These are phyloP conservation scores for Eucalyptus cloeziana DNA, from an alignment of 345 rosid genomes.

Conservation along the genomic window DNA sequence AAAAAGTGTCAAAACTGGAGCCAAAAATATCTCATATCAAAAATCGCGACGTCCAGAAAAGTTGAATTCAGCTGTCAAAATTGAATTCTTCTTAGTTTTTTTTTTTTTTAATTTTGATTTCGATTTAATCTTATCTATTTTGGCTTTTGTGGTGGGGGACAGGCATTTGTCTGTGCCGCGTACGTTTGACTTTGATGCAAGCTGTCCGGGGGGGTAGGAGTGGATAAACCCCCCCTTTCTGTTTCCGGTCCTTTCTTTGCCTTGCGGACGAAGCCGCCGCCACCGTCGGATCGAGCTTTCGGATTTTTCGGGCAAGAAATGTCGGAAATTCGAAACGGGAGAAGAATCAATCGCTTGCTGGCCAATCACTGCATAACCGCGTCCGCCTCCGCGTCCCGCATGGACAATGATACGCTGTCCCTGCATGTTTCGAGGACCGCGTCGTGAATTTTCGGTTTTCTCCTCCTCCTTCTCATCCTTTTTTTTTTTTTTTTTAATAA, in stretches of 20 bases:
- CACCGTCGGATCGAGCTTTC: background rate
- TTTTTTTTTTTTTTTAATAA: fast-evolving
- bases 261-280: background rate
- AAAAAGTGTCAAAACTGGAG: fast-evolving
- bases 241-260: background rate
- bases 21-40: background rate
- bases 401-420: background rate
- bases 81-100: background rate
- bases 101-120: background rate
- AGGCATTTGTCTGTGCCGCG: background rate
- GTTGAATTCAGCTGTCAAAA: fast-evolving
- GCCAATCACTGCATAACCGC: background rate
- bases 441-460: background rate
- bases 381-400: background rate
- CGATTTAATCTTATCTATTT: background rate
- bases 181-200: background rate
- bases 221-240: background rate
- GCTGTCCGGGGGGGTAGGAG: background rate
- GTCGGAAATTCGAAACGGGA: background rate
- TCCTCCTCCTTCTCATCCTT: background rate
- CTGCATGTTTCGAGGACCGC: background rate
- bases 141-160: background rate
- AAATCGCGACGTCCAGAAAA: fast-evolving
- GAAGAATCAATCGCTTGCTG: background rate
- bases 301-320: background rate